These are phyloP conservation scores for Penicillium sp. DNA, from an alignment of 2,329 filamentous ascomycete species.

Conservation along the genomic window DNA sequence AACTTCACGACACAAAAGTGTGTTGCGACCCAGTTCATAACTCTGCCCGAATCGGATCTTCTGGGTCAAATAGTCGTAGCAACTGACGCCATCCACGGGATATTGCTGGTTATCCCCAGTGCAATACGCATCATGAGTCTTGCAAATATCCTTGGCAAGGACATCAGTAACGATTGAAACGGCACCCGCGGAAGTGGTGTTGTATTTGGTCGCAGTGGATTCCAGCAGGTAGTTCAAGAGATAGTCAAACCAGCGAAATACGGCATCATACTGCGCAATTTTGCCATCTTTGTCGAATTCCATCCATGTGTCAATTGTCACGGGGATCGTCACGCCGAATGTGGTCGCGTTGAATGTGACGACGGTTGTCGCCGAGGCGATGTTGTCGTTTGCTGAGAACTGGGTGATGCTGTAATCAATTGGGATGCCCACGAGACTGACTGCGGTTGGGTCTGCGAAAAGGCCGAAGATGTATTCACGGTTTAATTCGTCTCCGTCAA, in stretches of 20 bases:
- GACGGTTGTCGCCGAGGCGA: constrained; percentile 22
- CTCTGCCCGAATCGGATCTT: constrained; percentile 24
- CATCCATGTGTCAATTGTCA: constrained; percentile 31
- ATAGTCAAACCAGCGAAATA: constrained; percentile 28
- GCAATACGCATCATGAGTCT: constrained; percentile 21
- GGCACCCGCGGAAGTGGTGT: constrained; percentile 12
- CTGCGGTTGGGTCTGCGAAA: constrained; percentile 18
- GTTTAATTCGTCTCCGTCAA: constrained; percentile 27
- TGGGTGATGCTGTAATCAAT: constrained; percentile 27
- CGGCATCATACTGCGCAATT: constrained; percentile 25
- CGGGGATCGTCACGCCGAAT: constrained; percentile 20
- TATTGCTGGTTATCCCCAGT: constrained; percentile 24
- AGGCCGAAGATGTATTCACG: constrained; percentile 31
- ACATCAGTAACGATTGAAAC: constrained; percentile 15
- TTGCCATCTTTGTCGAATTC: constrained; percentile 22
- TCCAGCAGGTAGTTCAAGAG: constrained; percentile 20
- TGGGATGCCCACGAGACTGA: constrained; percentile 24
- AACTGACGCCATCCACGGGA: constrained; percentile 6
- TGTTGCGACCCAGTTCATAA: constrained; percentile 27
- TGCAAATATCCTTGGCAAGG: constrained; percentile 22
- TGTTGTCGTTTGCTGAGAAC: constrained; percentile 23
- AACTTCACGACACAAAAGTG: constrained; percentile 29
- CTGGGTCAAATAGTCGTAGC: constrained; percentile 20
- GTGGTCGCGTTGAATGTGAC: constrained; percentile 27
- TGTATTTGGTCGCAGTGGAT: constrained; percentile 14